phyloP scores from a whole-genome alignment of 306 rosid species.

The Lagenaria siceraria region DNA sequence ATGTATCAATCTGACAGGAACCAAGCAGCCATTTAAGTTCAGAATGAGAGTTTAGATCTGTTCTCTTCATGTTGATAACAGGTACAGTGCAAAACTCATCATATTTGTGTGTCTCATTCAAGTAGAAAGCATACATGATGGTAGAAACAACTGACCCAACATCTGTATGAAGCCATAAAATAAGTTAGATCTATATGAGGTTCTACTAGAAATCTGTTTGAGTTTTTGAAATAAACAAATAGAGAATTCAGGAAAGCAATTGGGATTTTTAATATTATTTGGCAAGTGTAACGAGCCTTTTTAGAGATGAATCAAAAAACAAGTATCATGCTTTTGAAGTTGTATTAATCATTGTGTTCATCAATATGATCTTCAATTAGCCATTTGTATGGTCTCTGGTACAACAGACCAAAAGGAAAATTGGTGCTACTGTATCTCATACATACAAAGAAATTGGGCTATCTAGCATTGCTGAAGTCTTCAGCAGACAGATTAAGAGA shows the following conservation, averaged over 20 bases:
- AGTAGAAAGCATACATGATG: slow-evolving; percentile 70
- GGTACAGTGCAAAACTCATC: slow-evolving; percentile 57
- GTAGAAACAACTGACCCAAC: slow-evolving; percentile 60
- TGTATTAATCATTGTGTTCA: background rate
- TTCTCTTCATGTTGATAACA: slow-evolving; percentile 61
- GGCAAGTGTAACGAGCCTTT: background rate
- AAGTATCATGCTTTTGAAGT: background rate
- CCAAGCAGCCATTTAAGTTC: slow-evolving; percentile 76
- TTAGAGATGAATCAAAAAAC: background rate
- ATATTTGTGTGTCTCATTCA: slow-evolving; percentile 29
- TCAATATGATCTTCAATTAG: background rate
- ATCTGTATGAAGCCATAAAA: slow-evolving; percentile 28
- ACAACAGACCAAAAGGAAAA: background rate
- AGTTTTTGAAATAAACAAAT: background rate
- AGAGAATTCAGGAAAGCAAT: background rate
- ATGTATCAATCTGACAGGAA: slow-evolving; percentile 66
- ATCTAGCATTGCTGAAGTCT: background rate
- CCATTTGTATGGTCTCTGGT: background rate
- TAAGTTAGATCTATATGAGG: background rate
- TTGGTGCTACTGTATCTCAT: background rate
- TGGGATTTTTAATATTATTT: background rate
- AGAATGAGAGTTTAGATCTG: slow-evolving; percentile 45
- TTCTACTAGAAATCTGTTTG: background rate
- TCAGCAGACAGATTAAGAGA: background rate
- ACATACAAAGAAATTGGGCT: background rate